A percentile compares a stretch with the other conserved stretches of the same genome.
phyloP scores from a whole-genome alignment of 139 green algal species.

The Mychonastes homosphaera region DNA sequence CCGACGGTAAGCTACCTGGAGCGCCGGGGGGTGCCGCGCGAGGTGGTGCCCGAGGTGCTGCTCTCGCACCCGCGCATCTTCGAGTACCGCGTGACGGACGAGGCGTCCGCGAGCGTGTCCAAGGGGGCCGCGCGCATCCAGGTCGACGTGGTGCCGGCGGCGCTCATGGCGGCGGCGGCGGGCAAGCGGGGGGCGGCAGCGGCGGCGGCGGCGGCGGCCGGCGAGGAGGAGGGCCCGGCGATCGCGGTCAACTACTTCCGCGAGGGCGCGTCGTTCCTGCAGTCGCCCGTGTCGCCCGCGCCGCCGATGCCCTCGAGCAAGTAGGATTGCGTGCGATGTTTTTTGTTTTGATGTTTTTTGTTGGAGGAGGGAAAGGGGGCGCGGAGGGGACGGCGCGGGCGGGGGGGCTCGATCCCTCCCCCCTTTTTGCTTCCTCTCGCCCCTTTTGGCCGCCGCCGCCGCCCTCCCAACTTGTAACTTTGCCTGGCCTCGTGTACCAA shows the following conservation, averaged over 20 bases:
- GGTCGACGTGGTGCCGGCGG: slow-evolving; percentile 43
- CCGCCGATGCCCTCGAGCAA: slow-evolving; percentile 12
- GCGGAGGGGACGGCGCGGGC: no score
- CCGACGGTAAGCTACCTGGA: slow-evolving; percentile 39
- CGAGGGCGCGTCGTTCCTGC: slow-evolving; percentile 34
- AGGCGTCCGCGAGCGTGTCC: slow-evolving; percentile 16
- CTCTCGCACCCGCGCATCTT: slow-evolving; percentile 50
- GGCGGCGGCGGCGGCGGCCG: no score
- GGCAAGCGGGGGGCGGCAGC: no score
- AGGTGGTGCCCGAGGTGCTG: slow-evolving; percentile 32
- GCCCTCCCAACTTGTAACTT: no score
- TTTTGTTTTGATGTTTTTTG: no score
- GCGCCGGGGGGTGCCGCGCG: slow-evolving; percentile 31
- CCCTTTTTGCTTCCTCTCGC: no score
- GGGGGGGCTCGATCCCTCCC: no score
- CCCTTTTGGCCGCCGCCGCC: no score
- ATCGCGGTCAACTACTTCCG: slow-evolving; percentile 45
- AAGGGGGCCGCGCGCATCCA: slow-evolving; percentile 48
- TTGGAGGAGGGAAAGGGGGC: no score
- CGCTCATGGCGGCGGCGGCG: no score
- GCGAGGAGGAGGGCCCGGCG: slow-evolving; percentile 16
- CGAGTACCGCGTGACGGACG: slow-evolving; percentile 30
- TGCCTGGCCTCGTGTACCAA: no score
- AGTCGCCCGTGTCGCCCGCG: slow-evolving; percentile 32
- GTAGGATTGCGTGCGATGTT: no score